phyloP scores from a whole-genome alignment of 805 yeast genomes.

The Monosporozyma yasuniensis region DNA sequence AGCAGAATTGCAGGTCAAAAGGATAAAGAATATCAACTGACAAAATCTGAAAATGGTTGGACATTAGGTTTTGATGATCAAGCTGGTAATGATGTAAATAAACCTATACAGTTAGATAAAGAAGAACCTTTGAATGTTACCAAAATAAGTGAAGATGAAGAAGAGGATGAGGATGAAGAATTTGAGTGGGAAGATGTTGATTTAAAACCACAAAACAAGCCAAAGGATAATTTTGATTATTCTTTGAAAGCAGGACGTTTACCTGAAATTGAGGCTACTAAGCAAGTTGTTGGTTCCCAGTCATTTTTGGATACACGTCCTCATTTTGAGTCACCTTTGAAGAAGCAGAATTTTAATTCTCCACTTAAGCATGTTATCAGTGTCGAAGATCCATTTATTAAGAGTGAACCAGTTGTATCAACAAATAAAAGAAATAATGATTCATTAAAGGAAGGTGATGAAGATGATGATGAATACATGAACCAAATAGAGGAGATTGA shows the following conservation, averaged over 20 bases:
- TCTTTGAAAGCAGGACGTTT: constrained; percentile 37
- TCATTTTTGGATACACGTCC: constrained; percentile 27
- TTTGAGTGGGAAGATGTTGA: constrained; percentile 69
- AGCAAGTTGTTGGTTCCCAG: constrained; percentile 19
- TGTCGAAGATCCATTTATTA: constrained; percentile 2
- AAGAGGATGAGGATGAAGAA: constrained; percentile 32
- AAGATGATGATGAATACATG: constrained; percentile 17
- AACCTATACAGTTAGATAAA: constrained; percentile 44
- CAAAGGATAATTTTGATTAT: constrained; percentile 26
- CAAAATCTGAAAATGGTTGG: constrained; percentile 78
- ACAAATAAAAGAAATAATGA: background rate
- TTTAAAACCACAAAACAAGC: constrained; percentile 21
- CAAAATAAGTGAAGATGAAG: constrained; percentile 15
- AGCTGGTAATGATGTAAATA: constrained; percentile 33
- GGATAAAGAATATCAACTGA: constrained; percentile 64
- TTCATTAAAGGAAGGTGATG: constrained; percentile 13
- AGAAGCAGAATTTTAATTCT: constrained; percentile 5
- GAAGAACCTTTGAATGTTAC: constrained; percentile 16
- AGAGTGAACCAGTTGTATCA: constrained; percentile 8
- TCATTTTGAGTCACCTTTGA: constrained; percentile 15
- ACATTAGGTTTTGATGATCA: constrained; percentile 51
- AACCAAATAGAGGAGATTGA: constrained; percentile 29
- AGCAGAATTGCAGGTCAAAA: constrained; percentile 74
- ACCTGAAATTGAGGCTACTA: constrained; percentile 21
- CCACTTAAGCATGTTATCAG: background rate